phyloP scores from a whole-genome alignment of 768 basidiomycete species.

The Hygrophoropsis aurantiaca region DNA sequence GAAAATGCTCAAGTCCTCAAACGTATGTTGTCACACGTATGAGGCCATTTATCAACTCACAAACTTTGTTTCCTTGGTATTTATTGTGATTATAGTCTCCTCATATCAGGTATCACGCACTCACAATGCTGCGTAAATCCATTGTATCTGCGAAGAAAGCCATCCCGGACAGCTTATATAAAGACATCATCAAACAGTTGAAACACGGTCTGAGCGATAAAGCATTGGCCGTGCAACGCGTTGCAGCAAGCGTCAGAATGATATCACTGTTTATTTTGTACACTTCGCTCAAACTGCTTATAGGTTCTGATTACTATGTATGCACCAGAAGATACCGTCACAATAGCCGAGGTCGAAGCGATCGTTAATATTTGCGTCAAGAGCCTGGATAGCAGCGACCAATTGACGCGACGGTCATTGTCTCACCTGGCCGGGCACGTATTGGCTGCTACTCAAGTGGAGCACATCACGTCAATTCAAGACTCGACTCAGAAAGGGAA shows the following conservation, averaged over 20 bases:
- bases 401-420: conserved; percentile 76
- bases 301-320: conserved; percentile 61
- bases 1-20: conserved; percentile 71
- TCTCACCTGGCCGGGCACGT: conserved; percentile 82
- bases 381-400: conserved; percentile 80
- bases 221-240: conserved; percentile 81
- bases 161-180: conserved; percentile 71
- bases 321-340: conserved; percentile 51
- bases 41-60: neutral
- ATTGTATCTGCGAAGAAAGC: conserved; percentile 81
- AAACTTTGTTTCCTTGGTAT: neutral
- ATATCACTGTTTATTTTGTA: conserved; percentile 2
- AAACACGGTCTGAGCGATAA: conserved; percentile 76
- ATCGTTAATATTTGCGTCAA: conserved; percentile 68
- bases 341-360: conserved; percentile 73
- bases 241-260: conserved; percentile 65
- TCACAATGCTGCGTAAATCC: conserved; percentile 76
- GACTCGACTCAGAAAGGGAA: conserved; percentile 58
- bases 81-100: conserved; percentile 52
- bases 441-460: conserved; percentile 79
- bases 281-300: conserved; percentile 14
- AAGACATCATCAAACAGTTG: conserved; percentile 85
- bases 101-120: conserved; percentile 78
- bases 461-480: conserved; percentile 44
- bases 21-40: conserved; percentile 43